Conservation (phyloP, 164 flowering plant genomes). For the Taxillus chinensis region DNA sequence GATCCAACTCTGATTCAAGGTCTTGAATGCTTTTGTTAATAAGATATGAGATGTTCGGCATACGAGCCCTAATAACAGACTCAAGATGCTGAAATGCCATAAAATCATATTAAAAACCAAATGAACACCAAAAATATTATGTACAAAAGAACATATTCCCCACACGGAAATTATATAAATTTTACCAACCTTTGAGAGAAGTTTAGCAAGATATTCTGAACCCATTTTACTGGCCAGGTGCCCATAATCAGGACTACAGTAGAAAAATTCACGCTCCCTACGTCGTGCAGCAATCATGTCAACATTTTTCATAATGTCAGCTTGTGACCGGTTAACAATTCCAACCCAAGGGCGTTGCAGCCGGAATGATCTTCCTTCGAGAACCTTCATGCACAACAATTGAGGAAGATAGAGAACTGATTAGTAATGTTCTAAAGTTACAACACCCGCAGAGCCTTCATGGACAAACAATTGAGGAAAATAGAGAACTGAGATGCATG, state of each 20-base stretch:
- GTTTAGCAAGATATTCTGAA: slow-evolving; percentile 45
- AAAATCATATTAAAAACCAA: background rate
- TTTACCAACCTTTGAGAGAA: too few species aligned
- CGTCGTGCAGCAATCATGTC: slow-evolving; percentile 79
- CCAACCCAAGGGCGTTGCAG: slow-evolving; percentile 92
- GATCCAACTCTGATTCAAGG: slow-evolving; percentile 55
- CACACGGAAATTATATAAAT: too few species aligned
- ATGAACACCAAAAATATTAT: too few species aligned
- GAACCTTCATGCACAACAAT: slow-evolving; percentile 28
- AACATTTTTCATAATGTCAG: slow-evolving; percentile 69
- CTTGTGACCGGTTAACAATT: slow-evolving; percentile 79
- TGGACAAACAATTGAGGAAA: too few species aligned
- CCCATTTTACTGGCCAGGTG: slow-evolving; percentile 76
- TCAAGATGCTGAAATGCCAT: slow-evolving; percentile 58
- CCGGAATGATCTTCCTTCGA: slow-evolving; percentile 73
- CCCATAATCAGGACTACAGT: slow-evolving; percentile 66
- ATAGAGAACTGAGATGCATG: too few species aligned
- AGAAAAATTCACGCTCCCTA: slow-evolving; percentile 67
- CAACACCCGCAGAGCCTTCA: too few species aligned
- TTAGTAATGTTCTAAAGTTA: too few species aligned
- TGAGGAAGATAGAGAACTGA: too few species aligned
- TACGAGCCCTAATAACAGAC: slow-evolving; percentile 44
- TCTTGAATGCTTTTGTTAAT: slow-evolving; percentile 60
- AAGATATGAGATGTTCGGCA: slow-evolving; percentile 53
- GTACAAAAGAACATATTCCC: too few species aligned